These are phyloP conservation scores for Xenosphaeropsis pyriputrescens DNA, from an alignment of 2,329 filamentous ascomycete genomes.

Conservation along the genomic window DNA sequence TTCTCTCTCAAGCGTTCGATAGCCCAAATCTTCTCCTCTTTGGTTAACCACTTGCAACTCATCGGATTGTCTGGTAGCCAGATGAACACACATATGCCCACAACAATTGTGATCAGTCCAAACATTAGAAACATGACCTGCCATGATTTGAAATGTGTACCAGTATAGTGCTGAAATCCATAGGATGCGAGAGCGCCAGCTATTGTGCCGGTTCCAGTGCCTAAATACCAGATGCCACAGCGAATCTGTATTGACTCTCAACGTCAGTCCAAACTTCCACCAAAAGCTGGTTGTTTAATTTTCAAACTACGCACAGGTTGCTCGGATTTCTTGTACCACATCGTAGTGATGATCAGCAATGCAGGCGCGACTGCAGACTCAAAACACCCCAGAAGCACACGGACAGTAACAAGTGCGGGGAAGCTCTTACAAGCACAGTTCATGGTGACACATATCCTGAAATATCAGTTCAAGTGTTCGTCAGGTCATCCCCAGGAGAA, in stretches of 20 bases:
- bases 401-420: slow-evolving; percentile 28
- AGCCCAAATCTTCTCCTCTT: slow-evolving; percentile 25
- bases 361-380: slow-evolving; percentile 35
- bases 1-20: slow-evolving; percentile 36
- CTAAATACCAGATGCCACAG: slow-evolving; percentile 42
- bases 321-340: slow-evolving; percentile 37
- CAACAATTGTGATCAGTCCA: slow-evolving; percentile 14
- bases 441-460: slow-evolving; percentile 25
- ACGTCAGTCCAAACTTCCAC: slow-evolving; percentile 10
- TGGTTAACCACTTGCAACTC: slow-evolving; percentile 22
- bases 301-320: slow-evolving; percentile 38
- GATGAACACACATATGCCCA: slow-evolving; percentile 22
- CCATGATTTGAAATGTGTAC: slow-evolving; percentile 22
- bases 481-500: slow-evolving; percentile 26
- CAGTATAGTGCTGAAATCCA: slow-evolving; percentile 32
- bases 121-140: slow-evolving; percentile 9
- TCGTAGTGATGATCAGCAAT: slow-evolving; percentile 34
- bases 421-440: slow-evolving; percentile 32
- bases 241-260: too few species aligned
- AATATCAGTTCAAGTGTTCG: too few species aligned
- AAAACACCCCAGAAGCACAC: slow-evolving; percentile 34
- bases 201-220: slow-evolving; percentile 31
- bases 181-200: slow-evolving; percentile 31
- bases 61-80: slow-evolving; percentile 33
- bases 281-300: too few species aligned